Base-by-base conservation (phyloP, 2,329 filamentous ascomycete species). In the Fusarium zealandicum region DNA sequence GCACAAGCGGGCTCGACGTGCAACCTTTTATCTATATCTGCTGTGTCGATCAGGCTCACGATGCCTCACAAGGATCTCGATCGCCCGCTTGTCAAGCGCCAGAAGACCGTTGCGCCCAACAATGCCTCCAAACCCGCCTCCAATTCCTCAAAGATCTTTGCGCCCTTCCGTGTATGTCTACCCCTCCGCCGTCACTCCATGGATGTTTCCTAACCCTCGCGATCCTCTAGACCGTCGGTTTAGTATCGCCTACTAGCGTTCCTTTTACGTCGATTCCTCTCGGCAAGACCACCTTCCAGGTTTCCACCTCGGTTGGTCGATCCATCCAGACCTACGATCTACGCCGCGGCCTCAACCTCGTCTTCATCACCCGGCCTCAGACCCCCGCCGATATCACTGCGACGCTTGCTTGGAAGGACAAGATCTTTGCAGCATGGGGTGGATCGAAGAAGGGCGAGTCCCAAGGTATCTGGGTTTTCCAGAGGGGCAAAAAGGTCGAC, bases 291-390 rank as follows among this genome's bases (percentile, higher is more conserved):
- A 96, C 92, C 4, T 99, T 96, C 71, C 95, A 99, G 73, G 92
- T 99, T 74, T 98, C 95, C 28, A 99, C 95, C 25, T 98, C 92
- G 0, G 90, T 96, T 57, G 95, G 93, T 59, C 85, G 88, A 68
- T 91, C 89, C 54, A 82, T 99, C 39, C 95, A 99, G 75, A 99
- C 95, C 0, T 99, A 99, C 78, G 95, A 99, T 72, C 78, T 99
- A 57, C 91, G 90, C 73, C 86, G 88, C 67, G 93, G 93, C 39
- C 83, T 99, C 57, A 93, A 96, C 68, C 85, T 99, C 42, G 86
- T 98, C 68, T 99, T 99, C 74, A 84, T 99, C 56, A 97, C 91
- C 16, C 84, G 92, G 44, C 95, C 96, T 1, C 90, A 96, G 73
- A 97, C 93, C 0, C 92, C 92, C 2, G 84, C 84, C 61, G 79